These are phyloP conservation scores for Acer campestre DNA, from an alignment of 345 rosid species.

Conservation along the genomic window DNA sequence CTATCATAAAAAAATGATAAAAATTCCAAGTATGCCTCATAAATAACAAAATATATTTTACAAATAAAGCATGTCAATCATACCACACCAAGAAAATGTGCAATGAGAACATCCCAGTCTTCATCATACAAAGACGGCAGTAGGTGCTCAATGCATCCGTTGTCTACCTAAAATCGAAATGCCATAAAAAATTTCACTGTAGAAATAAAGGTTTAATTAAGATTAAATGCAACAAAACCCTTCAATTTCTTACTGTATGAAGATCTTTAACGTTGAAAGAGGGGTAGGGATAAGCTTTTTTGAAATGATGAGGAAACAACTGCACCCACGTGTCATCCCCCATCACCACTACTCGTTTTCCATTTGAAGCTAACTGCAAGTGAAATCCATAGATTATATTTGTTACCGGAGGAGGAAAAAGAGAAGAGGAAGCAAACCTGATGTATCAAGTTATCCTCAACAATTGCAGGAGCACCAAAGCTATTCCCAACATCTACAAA, in stretches of 20 bases:
- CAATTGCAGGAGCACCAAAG: conserved; percentile 93
- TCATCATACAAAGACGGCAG: conserved; percentile 69
- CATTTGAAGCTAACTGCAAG: conserved; percentile 66
- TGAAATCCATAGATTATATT: neutral
- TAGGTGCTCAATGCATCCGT: conserved; percentile 86
- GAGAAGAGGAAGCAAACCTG: conserved; percentile 46
- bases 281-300: conserved; percentile 83
- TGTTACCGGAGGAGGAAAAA: neutral
- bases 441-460: conserved; percentile 80
- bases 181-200: neutral
- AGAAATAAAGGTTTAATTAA: neutral
- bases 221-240: neutral
- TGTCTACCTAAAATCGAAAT: conserved; percentile 63
- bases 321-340: conserved; percentile 97
- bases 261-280: conserved; percentile 95
- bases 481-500: conserved; percentile 92
- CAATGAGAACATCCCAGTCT: conserved; percentile 96
- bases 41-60: neutral
- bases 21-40: neutral
- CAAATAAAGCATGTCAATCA: conserved; percentile 22
- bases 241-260: conserved; percentile 59
- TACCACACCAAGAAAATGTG: conserved; percentile 98
- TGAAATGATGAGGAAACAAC: conserved; percentile 87
- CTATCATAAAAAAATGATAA: neutral
- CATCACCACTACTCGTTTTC: conserved; percentile 89